Evolutionary conservation across 768 basidiomycete genomes (phyloP), one percentile per base, ranked within the genome.

Genomic region (Tylopilus sp.): DNA sequence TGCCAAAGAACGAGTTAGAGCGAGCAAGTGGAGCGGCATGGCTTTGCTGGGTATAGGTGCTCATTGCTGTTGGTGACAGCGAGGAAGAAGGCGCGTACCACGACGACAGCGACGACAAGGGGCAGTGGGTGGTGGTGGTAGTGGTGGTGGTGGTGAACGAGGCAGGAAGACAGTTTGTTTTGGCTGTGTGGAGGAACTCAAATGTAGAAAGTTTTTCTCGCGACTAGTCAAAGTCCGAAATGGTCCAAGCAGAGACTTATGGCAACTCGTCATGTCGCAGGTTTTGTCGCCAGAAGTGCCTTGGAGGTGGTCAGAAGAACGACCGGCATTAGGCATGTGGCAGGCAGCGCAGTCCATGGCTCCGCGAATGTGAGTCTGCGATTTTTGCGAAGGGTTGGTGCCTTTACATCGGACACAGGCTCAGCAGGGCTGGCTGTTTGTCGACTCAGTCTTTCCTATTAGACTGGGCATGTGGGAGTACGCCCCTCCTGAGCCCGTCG

Each of bases 401-500:
- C 40, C 13, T 43, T 43, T 33, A 58, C 21, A 54, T 39, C 41
- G 40, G 33, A 59, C 23, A 54, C 43, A 28, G 45, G 60, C 56
- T 56, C 62, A n/a, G 40, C 74, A 83, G 48, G 82, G 72, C 2
- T 86, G 82, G 78, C 66, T 91, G 23, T 92, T 83, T 62, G 71
- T 91, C 40, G 86, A 89, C 60, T 86, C 86, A 1, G 79, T 92
- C 30, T 91, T 91, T 65, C 91, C 90, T 1, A 75, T 89, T 28
- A 78, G 80, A 52, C 67, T 89, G 23, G 86, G 79, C 7, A 65
- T 73, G 51, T 86, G 85, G 82, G 90, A 92, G 86, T 90, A 62
- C 57, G 85, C 74, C 47, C 50, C 5, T 51, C 22, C 45, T 33
- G 31, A 35, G 44, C 10, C 42, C 25, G 18, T 38, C 47, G 20